Percentiles rank a stretch among this genome's conserved stretches.
Conservation (phyloP, 2,329 filamentous ascomycete species). For the Exophiala dermatitidis region DNA sequence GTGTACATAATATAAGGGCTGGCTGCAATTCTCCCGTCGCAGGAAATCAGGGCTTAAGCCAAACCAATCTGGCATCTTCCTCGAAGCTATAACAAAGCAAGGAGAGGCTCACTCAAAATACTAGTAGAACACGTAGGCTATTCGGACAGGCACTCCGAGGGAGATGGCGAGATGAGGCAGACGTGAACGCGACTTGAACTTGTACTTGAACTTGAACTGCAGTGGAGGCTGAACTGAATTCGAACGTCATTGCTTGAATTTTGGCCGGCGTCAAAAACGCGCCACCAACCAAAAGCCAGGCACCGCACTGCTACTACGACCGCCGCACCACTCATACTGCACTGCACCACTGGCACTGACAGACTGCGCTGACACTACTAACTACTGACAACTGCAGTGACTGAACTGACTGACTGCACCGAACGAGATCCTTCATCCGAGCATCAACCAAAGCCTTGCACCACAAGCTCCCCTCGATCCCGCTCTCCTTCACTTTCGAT, state of each 20-base stretch:
- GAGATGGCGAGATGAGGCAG: constrained; percentile 10
- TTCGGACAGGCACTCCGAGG: neutral
- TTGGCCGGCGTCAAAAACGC: neutral
- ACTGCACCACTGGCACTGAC: no score
- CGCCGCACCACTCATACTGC: neutral
- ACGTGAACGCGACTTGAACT: neutral
- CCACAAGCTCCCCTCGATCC: constrained; percentile 1
- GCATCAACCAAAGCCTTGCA: constrained; percentile 6
- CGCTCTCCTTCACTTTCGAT: constrained; percentile 5
- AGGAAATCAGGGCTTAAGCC: no score
- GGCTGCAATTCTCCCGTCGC: no score
- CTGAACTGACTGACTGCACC: neutral
- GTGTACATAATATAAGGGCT: no score
- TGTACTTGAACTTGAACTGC: neutral
- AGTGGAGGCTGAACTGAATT: neutral
- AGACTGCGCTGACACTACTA: no score
- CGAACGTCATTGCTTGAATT: constrained; percentile 11
- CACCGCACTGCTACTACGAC: neutral
- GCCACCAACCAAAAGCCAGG: neutral
- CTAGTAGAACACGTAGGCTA: no score
- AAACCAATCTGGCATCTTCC: no score
- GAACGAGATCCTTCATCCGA: constrained; percentile 1
- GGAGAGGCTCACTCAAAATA: no score
- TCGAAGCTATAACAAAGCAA: no score
- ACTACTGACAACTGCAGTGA: no score